A percentile compares a stretch with the other conserved stretches of the same genome.
phyloP scores from a whole-genome alignment of 257 asterid genomes.

The Linaria vulgaris region DNA sequence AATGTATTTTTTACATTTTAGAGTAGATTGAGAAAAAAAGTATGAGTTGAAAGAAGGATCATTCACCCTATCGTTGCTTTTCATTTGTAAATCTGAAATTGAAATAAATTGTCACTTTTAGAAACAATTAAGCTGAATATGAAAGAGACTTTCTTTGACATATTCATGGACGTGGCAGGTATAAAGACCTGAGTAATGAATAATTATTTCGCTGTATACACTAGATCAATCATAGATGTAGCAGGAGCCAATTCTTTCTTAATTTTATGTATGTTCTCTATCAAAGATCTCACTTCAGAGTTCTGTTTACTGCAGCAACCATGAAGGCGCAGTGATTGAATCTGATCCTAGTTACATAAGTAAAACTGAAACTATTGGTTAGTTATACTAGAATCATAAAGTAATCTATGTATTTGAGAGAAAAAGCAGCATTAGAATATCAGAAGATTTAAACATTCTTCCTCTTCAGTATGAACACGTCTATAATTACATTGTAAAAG shows the following conservation, averaged over 20 bases:
- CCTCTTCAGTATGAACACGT: constrained; percentile 4
- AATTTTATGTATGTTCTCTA: background rate
- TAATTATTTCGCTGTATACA: constrained; percentile 6
- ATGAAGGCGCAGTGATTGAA: background rate
- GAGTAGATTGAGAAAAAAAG: constrained; percentile 4
- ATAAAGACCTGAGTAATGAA: background rate
- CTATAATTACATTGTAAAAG: background rate
- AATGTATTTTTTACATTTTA: background rate
- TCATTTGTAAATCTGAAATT: background rate
- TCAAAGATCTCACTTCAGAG: background rate
- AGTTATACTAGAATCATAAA: background rate
- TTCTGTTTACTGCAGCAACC: background rate
- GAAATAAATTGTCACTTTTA: background rate
- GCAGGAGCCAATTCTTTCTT: background rate
- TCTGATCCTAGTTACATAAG: background rate
- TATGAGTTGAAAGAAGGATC: constrained; percentile 9
- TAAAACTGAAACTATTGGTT: too few species aligned
- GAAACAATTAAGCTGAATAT: background rate
- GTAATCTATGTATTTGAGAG: background rate
- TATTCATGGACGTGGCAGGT: background rate
- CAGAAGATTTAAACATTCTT: background rate
- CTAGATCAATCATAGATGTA: constrained; percentile 4
- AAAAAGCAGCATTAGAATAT: background rate
- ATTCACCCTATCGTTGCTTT: background rate
- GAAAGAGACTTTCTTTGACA: background rate